Evolutionary conservation across 495 filamentous ascomycete genomes (phyloP), one percentile per base, ranked within the genome.

Genomic region (Terfezia boudieri): DNA sequence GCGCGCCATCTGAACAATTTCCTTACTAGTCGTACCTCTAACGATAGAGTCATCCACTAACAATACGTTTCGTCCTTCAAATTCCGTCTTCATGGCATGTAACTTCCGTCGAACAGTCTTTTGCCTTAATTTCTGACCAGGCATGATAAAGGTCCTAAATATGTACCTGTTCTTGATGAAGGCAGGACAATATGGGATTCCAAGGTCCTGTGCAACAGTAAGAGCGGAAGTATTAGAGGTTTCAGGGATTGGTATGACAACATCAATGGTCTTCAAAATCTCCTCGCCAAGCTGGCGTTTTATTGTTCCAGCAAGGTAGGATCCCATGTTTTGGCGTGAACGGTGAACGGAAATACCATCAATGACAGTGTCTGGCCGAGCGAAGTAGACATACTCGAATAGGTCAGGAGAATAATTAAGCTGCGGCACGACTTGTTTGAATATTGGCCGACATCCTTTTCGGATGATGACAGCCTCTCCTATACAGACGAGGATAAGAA

Each of bases 111-210:
- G 75, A 20, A 86, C 82, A 54, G 80, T 80, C 61, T 82, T 90
- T 61, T 94, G 80, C 6, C 90, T 74, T 22, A 80, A 77, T 61
- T 81, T 80, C 66, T 95, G 89, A 36, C 80, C 81, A 9, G 87
- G 86, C 81, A 94, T 87, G 65, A 95, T 94, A 67, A 94, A 95
- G 0, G 89, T 94, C 37, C 89, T 80, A 74, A 88, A 92, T 51
- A 96, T 84, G 67, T 95, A 96, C 51, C 89, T 78, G 68, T 95
- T 95, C 75, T 94, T 95, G 56, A 94, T 81, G 59, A 94, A 88
- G 10, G 76, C 84, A 60, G 86, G 84, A 56, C 76, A 83, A 66
- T 85, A 92, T 2, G 84, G 83, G 57, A 83, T 89, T 57, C 80
- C 74, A 35, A 95, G 70, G 38, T 75, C 72, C 61, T 82, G 77